Evolutionary conservation across 768 basidiomycete species (phyloP).

Genomic region (Russula earlei): DNA sequence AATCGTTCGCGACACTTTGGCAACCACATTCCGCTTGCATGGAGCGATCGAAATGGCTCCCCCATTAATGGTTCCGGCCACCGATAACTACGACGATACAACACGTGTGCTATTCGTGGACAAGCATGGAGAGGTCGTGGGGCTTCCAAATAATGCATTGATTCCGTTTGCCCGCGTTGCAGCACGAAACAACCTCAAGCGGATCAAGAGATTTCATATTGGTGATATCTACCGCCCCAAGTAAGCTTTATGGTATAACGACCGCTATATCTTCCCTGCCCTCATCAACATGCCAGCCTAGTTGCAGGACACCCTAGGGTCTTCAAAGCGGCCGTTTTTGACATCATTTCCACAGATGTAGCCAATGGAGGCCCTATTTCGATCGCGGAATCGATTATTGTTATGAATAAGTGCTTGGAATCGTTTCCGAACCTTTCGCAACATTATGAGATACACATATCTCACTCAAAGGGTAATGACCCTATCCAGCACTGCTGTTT

Average conservation of each 20-base stretch:
- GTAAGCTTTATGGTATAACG: slow-evolving; percentile 30
- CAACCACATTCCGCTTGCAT: slow-evolving; percentile 74
- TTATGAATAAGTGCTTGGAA: slow-evolving; percentile 57
- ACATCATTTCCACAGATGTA: slow-evolving; percentile 74
- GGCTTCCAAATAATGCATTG: slow-evolving; percentile 61
- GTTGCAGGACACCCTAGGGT: slow-evolving; percentile 66
- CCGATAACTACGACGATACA: slow-evolving; percentile 51
- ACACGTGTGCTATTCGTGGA: slow-evolving; percentile 71
- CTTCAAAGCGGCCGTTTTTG: slow-evolving; percentile 68
- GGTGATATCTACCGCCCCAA: slow-evolving; percentile 61
- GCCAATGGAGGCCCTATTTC: slow-evolving; percentile 55
- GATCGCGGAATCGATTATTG: slow-evolving; percentile 62
- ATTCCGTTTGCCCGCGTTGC: slow-evolving; percentile 76
- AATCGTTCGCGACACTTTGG: slow-evolving; percentile 67
- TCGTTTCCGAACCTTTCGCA: slow-evolving; percentile 61
- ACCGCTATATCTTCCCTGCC: background rate
- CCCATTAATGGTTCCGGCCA: slow-evolving; percentile 69
- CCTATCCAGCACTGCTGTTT: background rate
- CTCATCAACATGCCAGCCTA: slow-evolving; percentile 31
- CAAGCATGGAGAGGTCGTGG: slow-evolving; percentile 65
- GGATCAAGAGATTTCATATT: slow-evolving; percentile 81
- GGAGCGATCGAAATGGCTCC: slow-evolving; percentile 86
- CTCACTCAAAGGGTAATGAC: slow-evolving; percentile 62
- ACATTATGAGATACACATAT: slow-evolving; percentile 68
- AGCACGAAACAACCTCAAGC: slow-evolving; percentile 49